Conservation (phyloP, 257 asterid genomes). For the Capsicum chinense region DNA sequence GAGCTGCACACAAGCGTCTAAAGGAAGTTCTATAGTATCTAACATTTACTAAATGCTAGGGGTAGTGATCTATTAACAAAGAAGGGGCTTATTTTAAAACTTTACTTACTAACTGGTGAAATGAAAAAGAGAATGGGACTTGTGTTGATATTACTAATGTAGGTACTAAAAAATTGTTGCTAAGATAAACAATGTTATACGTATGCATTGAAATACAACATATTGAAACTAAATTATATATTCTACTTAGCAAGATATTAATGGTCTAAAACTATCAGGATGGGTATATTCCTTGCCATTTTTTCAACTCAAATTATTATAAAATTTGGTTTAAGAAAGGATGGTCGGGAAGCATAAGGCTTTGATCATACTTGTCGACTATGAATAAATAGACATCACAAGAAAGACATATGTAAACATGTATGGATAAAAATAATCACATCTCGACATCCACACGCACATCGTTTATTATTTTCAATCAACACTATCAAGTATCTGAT, state of each 20-base stretch:
- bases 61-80: too few species aligned
- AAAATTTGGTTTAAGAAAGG: background rate
- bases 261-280: background rate
- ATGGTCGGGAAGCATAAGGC: background rate
- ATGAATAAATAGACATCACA: background rate
- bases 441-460: background rate
- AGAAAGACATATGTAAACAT: background rate
- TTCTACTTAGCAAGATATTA: constrained; percentile 14
- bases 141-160: constrained; percentile 1
- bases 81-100: too few species aligned
- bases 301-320: background rate
- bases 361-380: background rate
- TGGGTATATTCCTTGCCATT: background rate
- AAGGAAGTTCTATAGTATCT: too few species aligned
- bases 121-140: background rate
- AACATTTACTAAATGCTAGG: too few species aligned
- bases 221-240: background rate
- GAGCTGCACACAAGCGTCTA: too few species aligned
- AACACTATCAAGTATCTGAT: background rate
- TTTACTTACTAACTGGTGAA: too few species aligned
- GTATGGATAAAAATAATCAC: background rate
- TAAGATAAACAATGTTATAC: background rate
- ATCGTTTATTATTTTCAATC: background rate
- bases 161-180: background rate
- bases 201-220: background rate